Evolutionary conservation across 2,329 filamentous ascomycete species (phyloP), one percentile per base, ranked within the genome.

Genomic region (Arthroderma uncinatum): DNA sequence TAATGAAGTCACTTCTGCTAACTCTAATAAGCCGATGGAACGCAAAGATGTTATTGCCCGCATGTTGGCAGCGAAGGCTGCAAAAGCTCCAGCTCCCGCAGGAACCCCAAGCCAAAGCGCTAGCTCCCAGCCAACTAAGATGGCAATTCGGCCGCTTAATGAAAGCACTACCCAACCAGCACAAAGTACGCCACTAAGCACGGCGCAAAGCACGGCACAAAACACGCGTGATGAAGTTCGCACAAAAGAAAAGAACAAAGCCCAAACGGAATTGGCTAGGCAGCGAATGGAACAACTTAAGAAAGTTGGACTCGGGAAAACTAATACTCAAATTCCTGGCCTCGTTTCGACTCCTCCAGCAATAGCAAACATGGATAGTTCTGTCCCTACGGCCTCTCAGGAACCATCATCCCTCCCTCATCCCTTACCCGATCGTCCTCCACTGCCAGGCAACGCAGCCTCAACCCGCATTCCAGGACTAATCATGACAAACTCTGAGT

Each of bases 201-300:
- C 19, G n/a, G n/a, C n/a, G n/a, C n/a, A 37, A 23, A 25, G 8
- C 6, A 33, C 53, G 2, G 21, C 9, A 21, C 36, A 34, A 33
- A 33, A 7, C 9, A 14, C 19, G n/a, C 52, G 34, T 23, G 33
- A 58, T 61, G 60, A 59, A 60, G 60, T 50, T 58, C 57, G 65
- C 52, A 66, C 68, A 4, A 74, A 73, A 42, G 70, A 73, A 64
- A 81, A 74, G 62, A 74, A 75, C 33, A 82, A 85, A 66, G 82
- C 81, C 16, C 80, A 89, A 62, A 95, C 87, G 59, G 87, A 88
- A 58, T 73, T 90, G 33, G 78, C 91, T 50, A 83, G 88, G 62
- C 82, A 89, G 66, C 89, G 89, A 63, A 84, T 95, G 66, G 87
- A 89, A 59, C 85, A 85, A 21, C 73, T 93, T 21, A 82, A 83